Evolutionary conservation across 2,329 filamentous ascomycete genomes (phyloP).

Genomic region (Fusarium sp.): DNA sequence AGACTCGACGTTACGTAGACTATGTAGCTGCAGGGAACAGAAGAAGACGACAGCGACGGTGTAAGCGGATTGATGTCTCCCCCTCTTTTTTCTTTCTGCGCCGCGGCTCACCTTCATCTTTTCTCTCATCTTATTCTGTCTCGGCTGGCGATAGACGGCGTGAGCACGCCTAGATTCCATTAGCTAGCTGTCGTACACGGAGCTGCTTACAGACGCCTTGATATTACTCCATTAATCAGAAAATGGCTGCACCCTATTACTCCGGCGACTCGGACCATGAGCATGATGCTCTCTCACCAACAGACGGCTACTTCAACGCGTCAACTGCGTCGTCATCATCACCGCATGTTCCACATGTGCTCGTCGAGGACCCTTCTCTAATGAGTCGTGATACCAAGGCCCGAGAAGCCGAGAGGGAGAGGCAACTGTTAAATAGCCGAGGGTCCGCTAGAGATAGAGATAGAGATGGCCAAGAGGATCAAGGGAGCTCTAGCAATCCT

Average conservation of each 20-base stretch:
- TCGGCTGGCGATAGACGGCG: constrained; percentile 4
- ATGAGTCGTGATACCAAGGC: constrained; percentile 55
- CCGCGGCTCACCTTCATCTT: constrained; percentile 18
- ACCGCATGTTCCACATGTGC: constrained; percentile 60
- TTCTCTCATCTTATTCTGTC: not conserved
- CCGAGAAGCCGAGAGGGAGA: constrained; percentile 57
- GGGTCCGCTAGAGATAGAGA: not conserved
- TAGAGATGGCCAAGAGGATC: not conserved
- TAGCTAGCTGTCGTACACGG: not conserved
- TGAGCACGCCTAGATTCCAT: constrained; percentile 5
- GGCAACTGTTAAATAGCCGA: constrained; percentile 45
- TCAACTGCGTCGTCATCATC: constrained; percentile 47
- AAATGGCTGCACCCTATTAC: constrained; percentile 61
- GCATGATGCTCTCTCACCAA: constrained; percentile 57
- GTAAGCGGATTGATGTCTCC: constrained; percentile 18
- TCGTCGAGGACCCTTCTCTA: constrained; percentile 62
- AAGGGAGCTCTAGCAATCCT: not conserved
- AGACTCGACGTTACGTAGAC: not conserved
- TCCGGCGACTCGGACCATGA: constrained; percentile 54
- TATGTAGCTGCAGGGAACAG: constrained; percentile 7
- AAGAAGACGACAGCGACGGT: not conserved
- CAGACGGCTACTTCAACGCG: constrained; percentile 64
- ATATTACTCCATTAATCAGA: constrained; percentile 10
- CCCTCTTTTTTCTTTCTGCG: constrained; percentile 26
- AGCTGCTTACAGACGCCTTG: not conserved